A percentile compares a stretch with the other conserved stretches of the same genome.
Evolutionary conservation across 164 flowering plant species (phyloP).

Genomic region (Chimonanthus praecox): DNA sequence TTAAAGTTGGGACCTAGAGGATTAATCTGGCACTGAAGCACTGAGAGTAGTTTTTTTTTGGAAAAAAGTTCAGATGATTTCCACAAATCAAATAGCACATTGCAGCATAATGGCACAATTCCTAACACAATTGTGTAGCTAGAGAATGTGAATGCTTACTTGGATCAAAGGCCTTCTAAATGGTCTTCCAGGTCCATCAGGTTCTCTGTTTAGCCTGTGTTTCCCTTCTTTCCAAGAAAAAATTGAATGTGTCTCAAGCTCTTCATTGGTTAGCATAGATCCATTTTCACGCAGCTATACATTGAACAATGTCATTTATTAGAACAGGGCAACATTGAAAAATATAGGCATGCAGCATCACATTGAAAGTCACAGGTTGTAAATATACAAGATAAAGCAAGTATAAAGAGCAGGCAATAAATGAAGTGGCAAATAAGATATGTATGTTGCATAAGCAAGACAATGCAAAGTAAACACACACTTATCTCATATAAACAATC

Average conservation of each 20-base stretch:
- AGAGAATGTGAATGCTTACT: conserved; percentile 17
- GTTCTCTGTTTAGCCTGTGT: conserved; percentile 17
- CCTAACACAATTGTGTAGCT: not conserved
- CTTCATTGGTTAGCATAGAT: conserved; percentile 25
- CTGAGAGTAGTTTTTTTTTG: too few species aligned
- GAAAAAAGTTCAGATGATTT: too few species aligned
- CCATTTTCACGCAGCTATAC: conserved; percentile 35
- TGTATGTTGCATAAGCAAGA: too few species aligned
- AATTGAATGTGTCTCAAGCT: conserved; percentile 29
- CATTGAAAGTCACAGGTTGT: not conserved
- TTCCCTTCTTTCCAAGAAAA: conserved; percentile 40
- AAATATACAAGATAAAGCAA: not conserved
- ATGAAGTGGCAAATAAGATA: too few species aligned
- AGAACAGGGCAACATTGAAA: not conserved
- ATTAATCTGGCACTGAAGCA: too few species aligned
- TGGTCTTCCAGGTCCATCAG: conserved; percentile 11
- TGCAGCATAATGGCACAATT: too few species aligned
- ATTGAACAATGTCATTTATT: conserved; percentile 1
- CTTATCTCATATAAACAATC: not conserved
- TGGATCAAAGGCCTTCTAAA: conserved; percentile 28
- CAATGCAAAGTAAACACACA: too few species aligned
- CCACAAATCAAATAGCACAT: too few species aligned
- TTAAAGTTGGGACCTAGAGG: too few species aligned
- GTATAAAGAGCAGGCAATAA: too few species aligned
- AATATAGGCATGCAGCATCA: not conserved